Evolutionary conservation across 148 eudicot species (phyloP).

Genomic region (Amaranthus hypochondriacus): DNA sequence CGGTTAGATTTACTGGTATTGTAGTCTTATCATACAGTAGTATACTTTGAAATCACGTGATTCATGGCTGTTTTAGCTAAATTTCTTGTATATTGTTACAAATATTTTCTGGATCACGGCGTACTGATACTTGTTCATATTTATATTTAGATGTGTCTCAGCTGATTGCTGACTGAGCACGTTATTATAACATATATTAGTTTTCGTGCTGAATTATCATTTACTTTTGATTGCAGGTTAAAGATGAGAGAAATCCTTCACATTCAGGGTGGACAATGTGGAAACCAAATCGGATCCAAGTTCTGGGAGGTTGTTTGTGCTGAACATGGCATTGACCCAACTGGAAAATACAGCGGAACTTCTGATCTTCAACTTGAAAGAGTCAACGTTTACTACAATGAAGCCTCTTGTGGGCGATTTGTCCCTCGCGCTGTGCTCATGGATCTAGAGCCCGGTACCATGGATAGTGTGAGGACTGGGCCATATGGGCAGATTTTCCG

Average conservation of each 20-base stretch:
- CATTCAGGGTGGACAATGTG: conserved; percentile 41
- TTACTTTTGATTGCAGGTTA: conserved; percentile 3
- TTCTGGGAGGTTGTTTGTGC: conserved; percentile 40
- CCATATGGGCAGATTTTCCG: conserved; percentile 41
- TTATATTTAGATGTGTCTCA: no score
- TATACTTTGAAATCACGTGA: no score
- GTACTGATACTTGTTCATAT: no score
- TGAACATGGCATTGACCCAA: conserved; percentile 40
- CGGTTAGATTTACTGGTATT: no score
- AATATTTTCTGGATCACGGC: no score
- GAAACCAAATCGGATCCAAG: conserved; percentile 39
- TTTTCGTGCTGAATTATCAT: background rate
- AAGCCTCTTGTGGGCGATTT: conserved; percentile 38
- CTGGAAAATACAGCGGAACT: conserved; percentile 31
- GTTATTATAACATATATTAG: no score
- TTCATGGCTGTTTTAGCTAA: no score
- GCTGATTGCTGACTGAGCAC: no score
- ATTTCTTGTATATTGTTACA: no score
- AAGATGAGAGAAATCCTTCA: conserved; percentile 46
- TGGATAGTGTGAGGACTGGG: conserved; percentile 43
- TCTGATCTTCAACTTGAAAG: conserved; percentile 36
- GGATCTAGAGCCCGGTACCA: conserved; percentile 48
- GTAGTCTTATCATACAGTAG: no score
- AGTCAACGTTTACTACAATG: conserved; percentile 40
- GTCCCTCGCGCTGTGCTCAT: conserved; percentile 44